Percentiles rank a stretch among this genome's conserved stretches.
Conservation (phyloP, 1,284 basidiomycete species). For the Fistulina hepatica region DNA sequence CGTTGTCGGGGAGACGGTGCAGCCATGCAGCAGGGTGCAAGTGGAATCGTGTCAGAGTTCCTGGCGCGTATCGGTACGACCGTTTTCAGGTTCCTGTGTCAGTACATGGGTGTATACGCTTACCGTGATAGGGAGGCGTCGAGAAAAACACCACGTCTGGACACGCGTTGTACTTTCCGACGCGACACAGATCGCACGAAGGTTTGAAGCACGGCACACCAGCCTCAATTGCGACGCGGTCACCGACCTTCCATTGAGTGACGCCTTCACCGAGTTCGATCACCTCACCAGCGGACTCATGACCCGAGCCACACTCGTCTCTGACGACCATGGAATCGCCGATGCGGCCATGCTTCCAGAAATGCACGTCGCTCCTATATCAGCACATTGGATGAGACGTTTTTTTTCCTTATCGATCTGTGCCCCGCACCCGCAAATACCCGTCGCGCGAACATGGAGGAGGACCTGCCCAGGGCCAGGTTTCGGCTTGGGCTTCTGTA, state of each 20-base stretch:
- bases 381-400: background rate
- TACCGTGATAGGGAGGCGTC: slow-evolving; percentile 53
- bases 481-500: slow-evolving; percentile 44
- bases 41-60: slow-evolving; percentile 50
- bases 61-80: slow-evolving; percentile 19
- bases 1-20: slow-evolving; percentile 43
- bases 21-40: slow-evolving; percentile 56
- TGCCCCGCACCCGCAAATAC: slow-evolving; percentile 46
- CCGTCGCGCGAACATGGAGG: slow-evolving; percentile 49
- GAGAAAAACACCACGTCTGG: slow-evolving; percentile 48
- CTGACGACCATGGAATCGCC: slow-evolving; percentile 58
- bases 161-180: slow-evolving; percentile 51
- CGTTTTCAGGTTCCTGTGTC: background rate
- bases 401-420: background rate
- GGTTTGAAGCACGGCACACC: slow-evolving; percentile 52
- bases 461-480: slow-evolving; percentile 52
- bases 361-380: slow-evolving; percentile 50
- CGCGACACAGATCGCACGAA: slow-evolving; percentile 45
- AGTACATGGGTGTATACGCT: slow-evolving; percentile 5
- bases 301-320: slow-evolving; percentile 56
- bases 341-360: slow-evolving; percentile 54
- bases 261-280: slow-evolving; percentile 50
- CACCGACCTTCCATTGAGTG: slow-evolving; percentile 49
- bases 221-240: slow-evolving; percentile 55
- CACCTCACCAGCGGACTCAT: slow-evolving; percentile 56